Percentiles rank a stretch among this genome's conserved stretches.
Evolutionary conservation across 257 asterid genomes (phyloP).

Genomic region (Rubia yunnanensis): DNA sequence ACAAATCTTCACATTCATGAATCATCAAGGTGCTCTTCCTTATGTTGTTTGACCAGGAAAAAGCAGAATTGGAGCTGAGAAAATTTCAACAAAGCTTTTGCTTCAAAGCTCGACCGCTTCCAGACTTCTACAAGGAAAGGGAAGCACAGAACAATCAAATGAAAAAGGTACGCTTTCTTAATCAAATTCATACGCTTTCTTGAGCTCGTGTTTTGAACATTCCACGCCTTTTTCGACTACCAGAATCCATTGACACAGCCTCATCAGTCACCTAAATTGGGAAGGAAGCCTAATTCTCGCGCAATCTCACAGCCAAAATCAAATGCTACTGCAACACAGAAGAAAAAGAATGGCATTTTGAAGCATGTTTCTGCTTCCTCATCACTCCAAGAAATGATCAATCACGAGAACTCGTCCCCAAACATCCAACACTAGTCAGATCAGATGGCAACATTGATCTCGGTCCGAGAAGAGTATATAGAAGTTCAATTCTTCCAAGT

Average conservation of each 20-base stretch:
- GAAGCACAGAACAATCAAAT: constrained; percentile 30
- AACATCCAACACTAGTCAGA: constrained; percentile 35
- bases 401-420: constrained; percentile 50
- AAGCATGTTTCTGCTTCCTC: constrained; percentile 14
- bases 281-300: constrained; percentile 26
- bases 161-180: constrained; percentile 28
- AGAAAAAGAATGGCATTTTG: constrained; percentile 21
- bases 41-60: constrained; percentile 46
- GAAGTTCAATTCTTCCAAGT: background rate
- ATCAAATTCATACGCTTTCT: background rate
- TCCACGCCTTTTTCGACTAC: background rate
- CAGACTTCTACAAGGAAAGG: constrained; percentile 59
- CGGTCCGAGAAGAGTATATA: background rate
- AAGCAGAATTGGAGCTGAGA: constrained; percentile 57
- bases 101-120: constrained; percentile 76
- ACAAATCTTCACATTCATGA: background rate
- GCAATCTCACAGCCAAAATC: constrained; percentile 33
- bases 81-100: constrained; percentile 63
- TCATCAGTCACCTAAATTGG: constrained; percentile 32
- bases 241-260: constrained; percentile 40
- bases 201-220: background rate
- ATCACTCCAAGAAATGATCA: constrained; percentile 25
- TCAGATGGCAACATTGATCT: background rate
- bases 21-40: constrained; percentile 4
- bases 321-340: constrained; percentile 21